These are phyloP conservation scores for Penicillium expansum DNA, from an alignment of 2,329 filamentous ascomycete species.

Conservation along the genomic window DNA sequence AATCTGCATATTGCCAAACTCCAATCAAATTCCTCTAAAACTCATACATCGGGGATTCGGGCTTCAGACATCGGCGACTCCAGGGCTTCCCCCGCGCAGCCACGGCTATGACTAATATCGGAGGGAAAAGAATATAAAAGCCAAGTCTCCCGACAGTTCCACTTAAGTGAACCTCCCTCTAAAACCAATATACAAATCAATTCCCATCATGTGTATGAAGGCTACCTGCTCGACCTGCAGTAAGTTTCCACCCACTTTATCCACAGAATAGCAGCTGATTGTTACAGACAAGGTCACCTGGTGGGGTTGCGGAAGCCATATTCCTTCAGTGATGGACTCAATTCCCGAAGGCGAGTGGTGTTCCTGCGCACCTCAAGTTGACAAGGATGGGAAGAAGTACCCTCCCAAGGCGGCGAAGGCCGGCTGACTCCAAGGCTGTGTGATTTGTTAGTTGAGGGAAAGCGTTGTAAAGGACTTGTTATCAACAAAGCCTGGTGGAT, in stretches of 20 bases:
- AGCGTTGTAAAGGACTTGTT: neutral
- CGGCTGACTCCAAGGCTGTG: constrained; percentile 38
- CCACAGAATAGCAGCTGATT: constrained; percentile 8
- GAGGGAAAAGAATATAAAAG: constrained; percentile 19
- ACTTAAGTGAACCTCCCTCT: neutral
- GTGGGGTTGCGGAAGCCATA: constrained; percentile 64
- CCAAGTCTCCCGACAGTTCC: constrained; percentile 1
- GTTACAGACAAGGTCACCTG: constrained; percentile 59
- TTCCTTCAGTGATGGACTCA: constrained; percentile 60
- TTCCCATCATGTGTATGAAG: constrained; percentile 61
- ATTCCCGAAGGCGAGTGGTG: constrained; percentile 62
- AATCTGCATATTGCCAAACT: neutral
- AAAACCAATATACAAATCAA: neutral
- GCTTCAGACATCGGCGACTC: constrained; percentile 23
- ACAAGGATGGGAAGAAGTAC: constrained; percentile 60
- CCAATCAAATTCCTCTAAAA: neutral
- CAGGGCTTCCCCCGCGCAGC: neutral
- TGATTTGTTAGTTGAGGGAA: constrained; percentile 8
- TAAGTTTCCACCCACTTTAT: constrained; percentile 41
- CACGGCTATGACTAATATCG: constrained; percentile 24
- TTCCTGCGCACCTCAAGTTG: constrained; percentile 62
- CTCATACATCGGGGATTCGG: constrained; percentile 24
- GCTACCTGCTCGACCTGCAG: constrained; percentile 62
- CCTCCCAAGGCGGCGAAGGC: constrained; percentile 59
- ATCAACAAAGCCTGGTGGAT: neutral